A percentile compares a stretch with the other conserved stretches of the same genome.
These are phyloP conservation scores for Madurella mycetomatis DNA, from an alignment of 2,329 filamentous ascomycete species.

Conservation along the genomic window DNA sequence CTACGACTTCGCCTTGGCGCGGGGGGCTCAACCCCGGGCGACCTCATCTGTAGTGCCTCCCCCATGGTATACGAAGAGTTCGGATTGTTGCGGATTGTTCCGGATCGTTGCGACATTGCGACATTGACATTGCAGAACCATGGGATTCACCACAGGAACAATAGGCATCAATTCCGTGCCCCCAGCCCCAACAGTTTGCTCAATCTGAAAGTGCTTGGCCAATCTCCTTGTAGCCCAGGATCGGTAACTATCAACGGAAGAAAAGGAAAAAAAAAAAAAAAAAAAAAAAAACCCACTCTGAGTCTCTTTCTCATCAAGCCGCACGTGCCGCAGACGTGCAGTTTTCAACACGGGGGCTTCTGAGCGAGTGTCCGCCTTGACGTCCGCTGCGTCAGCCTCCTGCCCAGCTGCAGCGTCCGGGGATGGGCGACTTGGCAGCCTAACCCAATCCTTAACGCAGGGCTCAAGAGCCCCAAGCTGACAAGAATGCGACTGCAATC, in stretches of 20 bases:
- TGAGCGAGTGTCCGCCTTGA: neutral
- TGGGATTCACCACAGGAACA: neutral
- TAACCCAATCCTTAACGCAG: no score
- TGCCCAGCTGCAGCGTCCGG: neutral
- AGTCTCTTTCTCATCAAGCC: neutral
- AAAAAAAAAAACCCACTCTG: no score
- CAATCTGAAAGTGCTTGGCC: neutral
- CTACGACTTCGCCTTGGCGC: neutral
- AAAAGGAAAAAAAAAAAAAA: no score
- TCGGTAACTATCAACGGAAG: no score
- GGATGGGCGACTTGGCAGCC: no score
- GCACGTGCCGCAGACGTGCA: constrained; percentile 6
- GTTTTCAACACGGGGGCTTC: neutral
- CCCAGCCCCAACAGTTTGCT: neutral
- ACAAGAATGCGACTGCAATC: constrained; percentile 4
- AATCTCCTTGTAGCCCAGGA: neutral
- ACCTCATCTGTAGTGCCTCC: no score
- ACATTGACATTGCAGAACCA: neutral
- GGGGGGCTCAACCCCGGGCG: no score
- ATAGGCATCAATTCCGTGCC: neutral
- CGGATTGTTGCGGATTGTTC: no score
- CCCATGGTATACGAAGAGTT: no score
- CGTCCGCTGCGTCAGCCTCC: neutral
- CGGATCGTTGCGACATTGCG: no score
- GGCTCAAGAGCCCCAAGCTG: neutral